Evolutionary conservation across 2,329 filamentous ascomycete genomes (phyloP).

Genomic region (Venturiaceae sp.): DNA sequence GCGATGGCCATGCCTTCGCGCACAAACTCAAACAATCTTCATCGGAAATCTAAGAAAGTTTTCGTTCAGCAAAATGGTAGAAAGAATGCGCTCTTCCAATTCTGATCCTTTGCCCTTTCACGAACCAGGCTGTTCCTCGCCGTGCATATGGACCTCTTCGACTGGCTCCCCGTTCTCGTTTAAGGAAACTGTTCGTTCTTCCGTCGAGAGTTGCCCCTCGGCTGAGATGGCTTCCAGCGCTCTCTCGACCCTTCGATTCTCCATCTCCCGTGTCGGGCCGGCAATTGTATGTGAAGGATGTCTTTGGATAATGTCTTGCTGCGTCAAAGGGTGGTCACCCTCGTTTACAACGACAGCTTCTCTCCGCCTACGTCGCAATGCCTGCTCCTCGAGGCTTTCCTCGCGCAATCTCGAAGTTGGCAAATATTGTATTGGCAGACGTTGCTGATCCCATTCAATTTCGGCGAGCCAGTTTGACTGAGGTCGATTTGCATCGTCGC

Average conservation of each 20-base stretch:
- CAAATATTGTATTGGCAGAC: neutral
- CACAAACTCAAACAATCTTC: neutral
- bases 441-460: neutral
- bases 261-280: neutral
- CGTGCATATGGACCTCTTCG: neutral
- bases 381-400: conserved; percentile 57
- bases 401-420: conserved; percentile 23
- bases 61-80: neutral
- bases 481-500: neutral
- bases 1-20: neutral
- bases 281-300: conserved; percentile 7
- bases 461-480: neutral
- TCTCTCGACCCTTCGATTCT: conserved; percentile 1
- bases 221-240: neutral
- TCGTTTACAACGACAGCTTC: conserved; percentile 90
- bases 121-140: neutral
- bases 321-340: conserved; percentile 63
- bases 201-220: neutral
- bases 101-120: neutral
- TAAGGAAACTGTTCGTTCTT: neutral
- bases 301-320: conserved; percentile 67
- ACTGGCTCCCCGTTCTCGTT: neutral
- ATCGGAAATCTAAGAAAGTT: neutral
- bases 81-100: neutral
- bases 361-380: conserved; percentile 63